These are phyloP conservation scores for Aspergillus uvarum DNA, from an alignment of 2,329 filamentous ascomycete species.

Conservation along the genomic window DNA sequence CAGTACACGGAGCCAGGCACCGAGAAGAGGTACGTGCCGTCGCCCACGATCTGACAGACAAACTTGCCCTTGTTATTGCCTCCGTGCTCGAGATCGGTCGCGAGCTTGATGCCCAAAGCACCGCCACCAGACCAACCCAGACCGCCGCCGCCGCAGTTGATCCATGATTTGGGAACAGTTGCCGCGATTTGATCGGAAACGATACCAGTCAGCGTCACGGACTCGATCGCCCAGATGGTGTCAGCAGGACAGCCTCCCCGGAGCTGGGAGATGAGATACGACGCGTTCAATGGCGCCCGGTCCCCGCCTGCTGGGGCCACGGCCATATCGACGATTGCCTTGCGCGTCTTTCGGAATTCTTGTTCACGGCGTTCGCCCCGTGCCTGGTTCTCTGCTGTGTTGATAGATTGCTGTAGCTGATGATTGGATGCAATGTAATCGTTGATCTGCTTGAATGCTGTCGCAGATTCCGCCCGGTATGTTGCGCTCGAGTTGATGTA, in stretches of 20 bases:
- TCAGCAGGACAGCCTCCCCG: constrained; percentile 59
- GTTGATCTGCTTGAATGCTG: constrained; percentile 68
- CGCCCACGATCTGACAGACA: constrained; percentile 65
- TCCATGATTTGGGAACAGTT: constrained; percentile 68
- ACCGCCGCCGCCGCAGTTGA: constrained; percentile 78
- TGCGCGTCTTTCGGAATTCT: constrained; percentile 59
- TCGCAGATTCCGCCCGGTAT: constrained; percentile 65
- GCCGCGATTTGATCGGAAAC: constrained; percentile 71
- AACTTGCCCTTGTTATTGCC: constrained; percentile 56
- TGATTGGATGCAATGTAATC: constrained; percentile 56
- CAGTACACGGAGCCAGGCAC: constrained; percentile 67
- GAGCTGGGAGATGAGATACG: constrained; percentile 57
- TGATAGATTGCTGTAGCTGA: constrained; percentile 45
- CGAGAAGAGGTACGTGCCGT: constrained; percentile 66
- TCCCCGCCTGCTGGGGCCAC: constrained; percentile 53
- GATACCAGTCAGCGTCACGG: constrained; percentile 68
- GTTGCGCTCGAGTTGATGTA: constrained; percentile 67
- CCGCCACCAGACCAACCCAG: constrained; percentile 78
- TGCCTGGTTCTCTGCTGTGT: constrained; percentile 40
- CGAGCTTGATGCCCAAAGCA: constrained; percentile 74
- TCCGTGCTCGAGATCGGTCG: constrained; percentile 54
- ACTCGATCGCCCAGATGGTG: constrained; percentile 75
- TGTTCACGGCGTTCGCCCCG: constrained; percentile 58
- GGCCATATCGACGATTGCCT: constrained; percentile 58
- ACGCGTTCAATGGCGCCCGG: constrained; percentile 62